phyloP scores from a whole-genome alignment of 371 early-diverging fungal genomes.

The Syncephalastrum sp. region DNA sequence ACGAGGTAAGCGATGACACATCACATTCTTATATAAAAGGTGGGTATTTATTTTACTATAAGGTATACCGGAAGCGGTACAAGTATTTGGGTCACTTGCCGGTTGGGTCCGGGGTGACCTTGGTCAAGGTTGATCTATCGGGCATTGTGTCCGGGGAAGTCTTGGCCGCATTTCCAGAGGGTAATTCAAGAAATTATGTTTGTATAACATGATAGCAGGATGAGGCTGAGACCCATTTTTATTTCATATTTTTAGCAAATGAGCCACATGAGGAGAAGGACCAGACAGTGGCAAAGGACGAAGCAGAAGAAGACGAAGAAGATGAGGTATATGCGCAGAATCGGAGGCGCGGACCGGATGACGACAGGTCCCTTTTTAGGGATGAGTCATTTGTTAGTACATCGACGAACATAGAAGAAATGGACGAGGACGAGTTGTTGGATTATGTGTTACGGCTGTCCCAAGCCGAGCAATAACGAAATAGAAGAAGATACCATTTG shows the following conservation, averaged over 20 bases:
- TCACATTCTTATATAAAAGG: background rate
- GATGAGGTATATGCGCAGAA: background rate
- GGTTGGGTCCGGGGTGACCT: conserved; percentile 74
- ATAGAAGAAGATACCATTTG: background rate
- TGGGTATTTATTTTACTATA: conserved; percentile 42
- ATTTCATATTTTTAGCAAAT: background rate
- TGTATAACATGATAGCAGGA: no score
- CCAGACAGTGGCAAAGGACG: background rate
- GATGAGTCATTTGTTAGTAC: background rate
- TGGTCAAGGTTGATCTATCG: conserved; percentile 72
- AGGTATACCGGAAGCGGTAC: conserved; percentile 75
- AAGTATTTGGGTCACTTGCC: conserved; percentile 79
- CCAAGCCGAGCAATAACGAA: background rate
- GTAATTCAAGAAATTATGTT: conserved; percentile 20
- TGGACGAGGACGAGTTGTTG: conserved; percentile 15
- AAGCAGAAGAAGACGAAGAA: background rate
- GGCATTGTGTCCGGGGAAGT: conserved; percentile 53
- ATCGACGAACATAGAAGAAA: conserved; percentile 4
- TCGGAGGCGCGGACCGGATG: background rate
- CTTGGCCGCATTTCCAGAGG: conserved; percentile 39
- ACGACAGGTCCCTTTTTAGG: no score
- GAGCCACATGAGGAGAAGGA: conserved; percentile 1
- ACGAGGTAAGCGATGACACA: conserved; percentile 1
- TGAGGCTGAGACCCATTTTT: background rate
- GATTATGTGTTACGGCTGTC: conserved; percentile 15